phyloP scores from a whole-genome alignment of 140 eudicot species.

The Bidens hawaiensis region DNA sequence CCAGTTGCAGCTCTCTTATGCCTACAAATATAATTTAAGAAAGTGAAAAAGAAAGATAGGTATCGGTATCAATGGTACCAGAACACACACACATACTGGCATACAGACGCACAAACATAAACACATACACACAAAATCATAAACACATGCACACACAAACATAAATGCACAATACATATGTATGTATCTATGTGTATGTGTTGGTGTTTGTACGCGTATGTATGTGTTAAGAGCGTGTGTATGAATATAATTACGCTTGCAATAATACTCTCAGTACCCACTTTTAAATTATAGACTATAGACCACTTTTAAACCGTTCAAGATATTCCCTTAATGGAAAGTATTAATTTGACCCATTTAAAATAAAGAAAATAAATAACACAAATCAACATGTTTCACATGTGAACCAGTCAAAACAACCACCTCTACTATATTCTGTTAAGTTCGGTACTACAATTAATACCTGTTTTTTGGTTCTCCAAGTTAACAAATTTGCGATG shows the following conservation, averaged over 20 bases:
- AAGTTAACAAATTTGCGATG: constrained; percentile 79
- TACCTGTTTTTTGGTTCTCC: constrained; percentile 68
- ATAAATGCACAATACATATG: no score
- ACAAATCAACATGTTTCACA: not conserved
- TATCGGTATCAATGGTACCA: no score
- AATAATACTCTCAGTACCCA: not conserved
- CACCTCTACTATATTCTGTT: not conserved
- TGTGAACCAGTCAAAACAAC: not conserved
- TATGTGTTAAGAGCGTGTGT: no score
- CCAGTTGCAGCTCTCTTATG: constrained; percentile 57
- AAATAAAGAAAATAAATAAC: not conserved
- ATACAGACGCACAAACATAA: no score
- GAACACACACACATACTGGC: no score
- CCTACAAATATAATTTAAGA: constrained; percentile 34
- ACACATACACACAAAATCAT: no score
- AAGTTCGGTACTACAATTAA: not conserved
- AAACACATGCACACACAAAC: no score
- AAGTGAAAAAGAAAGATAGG: not conserved
- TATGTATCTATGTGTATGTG: no score
- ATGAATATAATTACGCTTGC: not conserved
- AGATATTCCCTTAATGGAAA: not conserved
- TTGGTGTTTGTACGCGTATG: no score
- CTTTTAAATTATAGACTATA: not conserved
- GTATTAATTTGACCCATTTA: not conserved
- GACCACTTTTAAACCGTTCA: not conserved